Base-by-base conservation (phyloP, 495 filamentous ascomycete species). In the Aspergillus diversus region DNA sequence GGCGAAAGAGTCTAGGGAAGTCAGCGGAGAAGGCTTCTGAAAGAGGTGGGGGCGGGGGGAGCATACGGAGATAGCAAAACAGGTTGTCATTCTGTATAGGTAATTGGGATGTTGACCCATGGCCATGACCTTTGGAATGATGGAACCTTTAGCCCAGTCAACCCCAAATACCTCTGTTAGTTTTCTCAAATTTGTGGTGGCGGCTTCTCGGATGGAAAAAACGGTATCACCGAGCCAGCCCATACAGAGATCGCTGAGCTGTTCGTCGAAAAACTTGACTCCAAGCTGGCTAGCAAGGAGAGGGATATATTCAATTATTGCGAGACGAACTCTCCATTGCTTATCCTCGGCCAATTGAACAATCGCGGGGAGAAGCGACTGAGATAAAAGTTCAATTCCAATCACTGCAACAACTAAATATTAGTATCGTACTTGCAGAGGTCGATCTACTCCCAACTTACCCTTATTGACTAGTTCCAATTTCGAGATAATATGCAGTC, bases 41-140 rank as follows among this genome's bases (percentile, higher is more conserved):
- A 15, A 27, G 21, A 27, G 15, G 37, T 63, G 48, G 5, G 55
- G 3, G 2, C n/a, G n/a, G 59, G 21, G 5, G n/a, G 46, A 31
- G 83, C 91, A 80, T 86, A 99, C 95, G 63, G 94, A 92, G 68
- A 99, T 92, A 54, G 95, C 95, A 71, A 98, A 97, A 77, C 93
- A 97, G 33, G 95, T 99, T 12, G 95, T 99, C 95, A 99, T 99
- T 66, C 95, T 87, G 83, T 99, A 99, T 47, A 99, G 87, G 73
- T 99, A 99, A 77, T 99, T 99, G 31, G 95, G 92, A 71, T 99
- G 96, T 60, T 90, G 88, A 34, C 95, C 95, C 96, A 99, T 97
- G 13, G 88, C 90, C 87, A 97, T 95, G 65, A 99, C 95, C 79
- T 97, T 97, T 34, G 95, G 95, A 67, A 99, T 96, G 68, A 99